Conservation (phyloP, 176 grass and related monocot species). For the Lolium multiflorum region DNA sequence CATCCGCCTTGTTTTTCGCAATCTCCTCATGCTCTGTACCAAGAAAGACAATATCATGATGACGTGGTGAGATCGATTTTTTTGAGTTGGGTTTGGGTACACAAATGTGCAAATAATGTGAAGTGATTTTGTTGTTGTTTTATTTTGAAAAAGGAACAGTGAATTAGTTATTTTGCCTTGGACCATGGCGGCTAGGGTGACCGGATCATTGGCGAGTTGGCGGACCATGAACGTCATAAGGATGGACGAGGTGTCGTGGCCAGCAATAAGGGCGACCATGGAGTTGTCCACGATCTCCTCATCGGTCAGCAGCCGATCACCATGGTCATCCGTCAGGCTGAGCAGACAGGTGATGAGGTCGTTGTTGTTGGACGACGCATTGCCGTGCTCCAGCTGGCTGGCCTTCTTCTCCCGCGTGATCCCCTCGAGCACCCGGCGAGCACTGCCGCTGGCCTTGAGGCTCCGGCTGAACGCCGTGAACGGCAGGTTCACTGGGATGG, state of each 20-base stretch:
- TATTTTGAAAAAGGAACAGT: too few species aligned
- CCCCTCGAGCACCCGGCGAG: slow-evolving; percentile 21
- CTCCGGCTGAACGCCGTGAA: slow-evolving; percentile 54
- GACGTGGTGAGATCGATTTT: neutral
- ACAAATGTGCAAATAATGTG: neutral
- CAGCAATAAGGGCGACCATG: slow-evolving; percentile 42
- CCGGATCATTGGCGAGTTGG: slow-evolving; percentile 52
- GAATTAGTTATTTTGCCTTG: slow-evolving; percentile 36
- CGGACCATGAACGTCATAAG: slow-evolving; percentile 69
- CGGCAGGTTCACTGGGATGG: slow-evolving; percentile 53
- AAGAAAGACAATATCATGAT: neutral
- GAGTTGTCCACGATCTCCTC: slow-evolving; percentile 63
- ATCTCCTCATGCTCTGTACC: slow-evolving; percentile 53
- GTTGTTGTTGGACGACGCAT: neutral
- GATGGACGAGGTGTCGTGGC: slow-evolving; percentile 56
- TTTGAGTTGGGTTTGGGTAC: neutral
- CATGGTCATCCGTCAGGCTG: neutral
- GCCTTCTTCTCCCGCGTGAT: slow-evolving; percentile 40
- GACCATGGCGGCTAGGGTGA: slow-evolving; percentile 37
- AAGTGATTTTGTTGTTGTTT: too few species aligned
- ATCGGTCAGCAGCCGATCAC: slow-evolving; percentile 36
- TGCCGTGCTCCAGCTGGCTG: slow-evolving; percentile 17
- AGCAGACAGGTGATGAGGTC: slow-evolving; percentile 57
- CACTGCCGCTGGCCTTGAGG: slow-evolving; percentile 45
- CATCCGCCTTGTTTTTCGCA: slow-evolving; percentile 30